Conservation (phyloP, 1,284 basidiomycete species). For the Trametes hirsuta region DNA sequence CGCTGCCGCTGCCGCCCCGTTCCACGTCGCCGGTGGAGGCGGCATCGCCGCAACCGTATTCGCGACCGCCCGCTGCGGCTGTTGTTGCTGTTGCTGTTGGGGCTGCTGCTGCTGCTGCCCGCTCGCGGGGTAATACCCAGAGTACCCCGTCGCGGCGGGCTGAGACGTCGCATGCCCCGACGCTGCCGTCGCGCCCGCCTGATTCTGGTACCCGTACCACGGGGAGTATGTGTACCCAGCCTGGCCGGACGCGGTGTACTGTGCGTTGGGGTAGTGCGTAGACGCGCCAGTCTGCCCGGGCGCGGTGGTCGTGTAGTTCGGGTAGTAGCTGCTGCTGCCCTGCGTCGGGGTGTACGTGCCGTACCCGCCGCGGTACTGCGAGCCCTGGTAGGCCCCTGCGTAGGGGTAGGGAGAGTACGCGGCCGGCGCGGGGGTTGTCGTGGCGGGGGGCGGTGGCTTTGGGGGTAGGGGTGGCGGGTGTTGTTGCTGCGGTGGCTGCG, state of each 20-base stretch:
- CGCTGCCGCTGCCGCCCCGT: slow-evolving; percentile 25
- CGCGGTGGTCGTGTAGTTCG: slow-evolving; percentile 18
- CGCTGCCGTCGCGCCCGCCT: slow-evolving; percentile 23
- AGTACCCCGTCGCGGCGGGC: slow-evolving; percentile 32
- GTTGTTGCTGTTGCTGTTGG: neutral
- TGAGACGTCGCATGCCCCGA: slow-evolving; percentile 58
- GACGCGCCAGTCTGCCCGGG: slow-evolving; percentile 14
- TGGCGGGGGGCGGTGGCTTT: slow-evolving; percentile 21
- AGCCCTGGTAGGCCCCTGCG: slow-evolving; percentile 25
- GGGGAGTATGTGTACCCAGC: slow-evolving; percentile 40
- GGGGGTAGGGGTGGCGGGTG: slow-evolving; percentile 31
- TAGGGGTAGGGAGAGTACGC: slow-evolving; percentile 33
- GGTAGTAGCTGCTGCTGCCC: slow-evolving; percentile 30
- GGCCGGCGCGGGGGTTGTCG: slow-evolving; percentile 22
- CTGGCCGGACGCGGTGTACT: slow-evolving; percentile 31
- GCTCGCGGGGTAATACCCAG: slow-evolving; percentile 26
- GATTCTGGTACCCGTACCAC: slow-evolving; percentile 37
- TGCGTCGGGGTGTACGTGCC: slow-evolving; percentile 32
- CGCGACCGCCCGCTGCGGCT: slow-evolving; percentile 38
- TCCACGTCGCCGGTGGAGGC: slow-evolving; percentile 32
- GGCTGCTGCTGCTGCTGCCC: slow-evolving; percentile 32
- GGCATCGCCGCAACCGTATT: slow-evolving; percentile 46
- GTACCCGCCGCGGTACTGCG: slow-evolving; percentile 35
- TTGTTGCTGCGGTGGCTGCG: slow-evolving; percentile 37
- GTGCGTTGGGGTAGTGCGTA: slow-evolving; percentile 32